Evolutionary conservation across 169 alveolate species (phyloP), one percentile per base, ranked within the genome.

Genomic region (Cryptosporidium bovis): DNA sequence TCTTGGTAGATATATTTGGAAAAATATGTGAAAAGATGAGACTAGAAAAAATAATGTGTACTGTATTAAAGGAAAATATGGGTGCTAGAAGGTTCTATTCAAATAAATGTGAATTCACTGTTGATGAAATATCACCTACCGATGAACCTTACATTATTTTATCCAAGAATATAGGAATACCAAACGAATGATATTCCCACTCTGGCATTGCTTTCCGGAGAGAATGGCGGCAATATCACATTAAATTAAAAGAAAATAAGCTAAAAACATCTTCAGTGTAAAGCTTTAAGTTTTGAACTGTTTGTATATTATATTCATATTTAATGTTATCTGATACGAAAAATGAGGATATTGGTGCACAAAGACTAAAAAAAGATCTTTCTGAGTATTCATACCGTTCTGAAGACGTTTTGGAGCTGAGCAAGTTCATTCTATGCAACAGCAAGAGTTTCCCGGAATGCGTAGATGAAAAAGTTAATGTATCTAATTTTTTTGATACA

Each of bases 121-220:
- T 77, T 20, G 87, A 77, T 33, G 51, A 77, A 62, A 77, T 33
- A 62, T 77, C 87, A n/a, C 87, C 87, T 10, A 20, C 5, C 24
- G 7, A 13, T 60, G 71, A 77, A 8, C 87, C 87, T 1, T 77
- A 77, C 29, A 44, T 56, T 24, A 77, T 77, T 40, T 34, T 77
- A 44, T 77, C 87, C 3, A 18, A 13, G 20, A 77, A 24, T 60
- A 62, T 66, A 10, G 8, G 13, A 1, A 6, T 6, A 1, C 10
- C 48, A 40, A 40, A 40, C 10, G 4, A 0, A 3, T 40, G 10
- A 40, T 40, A 40, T 40, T 40, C 27, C 27, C 27, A 24, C 0
- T 40, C 48, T 40, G 0, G 10, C 1, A 6, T 6, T 40, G 1
- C 10, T 40, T 6, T 8, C 10, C 10, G 48, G 4, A 40, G 13